These are phyloP conservation scores for Asterophora lycoperdoides DNA, from an alignment of 768 basidiomycete genomes.

Conservation along the genomic window DNA sequence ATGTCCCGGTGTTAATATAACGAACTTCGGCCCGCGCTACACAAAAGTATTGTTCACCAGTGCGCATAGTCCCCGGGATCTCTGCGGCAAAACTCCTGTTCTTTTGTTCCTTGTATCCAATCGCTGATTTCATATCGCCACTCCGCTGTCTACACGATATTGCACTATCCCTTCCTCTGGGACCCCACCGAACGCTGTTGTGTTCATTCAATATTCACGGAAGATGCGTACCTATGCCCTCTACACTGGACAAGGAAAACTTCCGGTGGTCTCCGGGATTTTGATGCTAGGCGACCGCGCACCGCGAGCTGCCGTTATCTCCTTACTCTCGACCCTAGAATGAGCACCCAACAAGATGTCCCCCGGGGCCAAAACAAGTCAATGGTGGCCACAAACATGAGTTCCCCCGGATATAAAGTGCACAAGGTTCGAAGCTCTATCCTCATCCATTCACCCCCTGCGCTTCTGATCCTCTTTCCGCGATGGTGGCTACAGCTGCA, in stretches of 20 bases:
- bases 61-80: background rate
- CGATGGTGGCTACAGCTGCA: background rate
- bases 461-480: too few relatives aligned
- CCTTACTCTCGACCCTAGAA: conserved; percentile 4
- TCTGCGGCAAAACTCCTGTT: conserved; percentile 1
- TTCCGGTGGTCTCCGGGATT: background rate
- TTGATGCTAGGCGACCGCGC: conserved; percentile 1
- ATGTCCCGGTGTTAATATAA: conserved; percentile 5
- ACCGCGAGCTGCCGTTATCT: conserved; percentile 11
- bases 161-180: background rate
- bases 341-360: background rate
- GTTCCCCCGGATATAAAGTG: conserved; percentile 4
- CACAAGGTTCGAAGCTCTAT: background rate
- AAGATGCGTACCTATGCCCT: background rate
- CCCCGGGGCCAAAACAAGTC: background rate
- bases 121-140: conserved; percentile 9
- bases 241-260: background rate
- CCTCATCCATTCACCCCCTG: too few relatives aligned
- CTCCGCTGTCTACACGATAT: background rate
- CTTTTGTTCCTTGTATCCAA: conserved; percentile 10
- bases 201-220: background rate
- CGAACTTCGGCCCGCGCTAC: background rate
- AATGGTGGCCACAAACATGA: conserved; percentile 1
- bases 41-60: background rate
- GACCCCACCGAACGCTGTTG: background rate